Conservation (phyloP, 345 rosid species). For the Aquilaria malaccensis region DNA sequence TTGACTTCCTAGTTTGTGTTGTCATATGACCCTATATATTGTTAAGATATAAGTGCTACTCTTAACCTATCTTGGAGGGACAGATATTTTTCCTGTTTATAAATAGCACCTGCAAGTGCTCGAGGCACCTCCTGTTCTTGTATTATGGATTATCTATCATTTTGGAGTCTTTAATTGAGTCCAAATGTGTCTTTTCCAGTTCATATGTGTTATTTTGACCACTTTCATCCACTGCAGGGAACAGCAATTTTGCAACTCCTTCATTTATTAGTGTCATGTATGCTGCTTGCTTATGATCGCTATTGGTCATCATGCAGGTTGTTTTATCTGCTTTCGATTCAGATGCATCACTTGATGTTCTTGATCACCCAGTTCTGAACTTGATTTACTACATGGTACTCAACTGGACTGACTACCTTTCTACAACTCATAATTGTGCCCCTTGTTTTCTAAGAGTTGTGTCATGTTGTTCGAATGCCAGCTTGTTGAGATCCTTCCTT, state of each 20-base stretch:
- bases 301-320: conserved; percentile 35
- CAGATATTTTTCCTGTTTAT: background rate
- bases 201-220: background rate
- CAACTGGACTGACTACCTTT: background rate
- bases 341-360: conserved; percentile 74
- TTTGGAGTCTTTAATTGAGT: background rate
- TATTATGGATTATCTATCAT: background rate
- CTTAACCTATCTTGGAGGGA: no score
- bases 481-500: conserved; percentile 95
- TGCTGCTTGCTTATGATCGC: background rate
- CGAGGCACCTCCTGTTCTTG: background rate
- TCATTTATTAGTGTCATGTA: conserved; percentile 3
- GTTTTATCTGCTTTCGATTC: conserved; percentile 74
- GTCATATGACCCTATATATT: no score
- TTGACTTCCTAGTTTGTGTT: no score
- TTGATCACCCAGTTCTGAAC: conserved; percentile 91
- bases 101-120: background rate
- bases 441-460: conserved; percentile 1
- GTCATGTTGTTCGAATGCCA: conserved; percentile 26
- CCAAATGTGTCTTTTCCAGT: background rate
- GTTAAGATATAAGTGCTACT: no score
- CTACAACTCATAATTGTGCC: background rate
- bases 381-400: conserved; percentile 85
- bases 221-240: background rate
- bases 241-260: background rate